Conservation (phyloP, 768 basidiomycete genomes). For the Xerocomellus amylosporus region DNA sequence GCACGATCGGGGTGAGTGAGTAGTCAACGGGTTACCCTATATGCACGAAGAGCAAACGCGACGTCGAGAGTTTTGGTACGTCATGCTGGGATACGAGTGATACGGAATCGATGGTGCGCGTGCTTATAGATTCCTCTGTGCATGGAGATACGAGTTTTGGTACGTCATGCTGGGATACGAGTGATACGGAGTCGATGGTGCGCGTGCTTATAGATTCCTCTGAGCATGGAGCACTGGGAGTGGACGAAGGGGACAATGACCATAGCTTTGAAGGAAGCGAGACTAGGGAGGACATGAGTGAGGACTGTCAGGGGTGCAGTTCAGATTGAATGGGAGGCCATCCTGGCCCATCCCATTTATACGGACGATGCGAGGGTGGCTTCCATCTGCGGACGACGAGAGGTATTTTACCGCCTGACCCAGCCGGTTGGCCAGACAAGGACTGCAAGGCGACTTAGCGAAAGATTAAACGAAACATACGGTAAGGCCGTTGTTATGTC, state of each 20-base stretch:
- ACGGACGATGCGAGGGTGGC: slow-evolving; percentile 17
- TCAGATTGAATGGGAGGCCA: slow-evolving; percentile 2
- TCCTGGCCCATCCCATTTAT: slow-evolving; percentile 27
- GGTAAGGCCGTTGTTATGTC: slow-evolving; percentile 27
- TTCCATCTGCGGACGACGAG: slow-evolving; percentile 23
- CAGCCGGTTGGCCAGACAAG: slow-evolving; percentile 13
- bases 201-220: slow-evolving; percentile 21
- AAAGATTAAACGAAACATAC: slow-evolving; percentile 25
- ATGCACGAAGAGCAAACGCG: slow-evolving; percentile 60
- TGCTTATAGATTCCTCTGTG: slow-evolving; percentile 21
- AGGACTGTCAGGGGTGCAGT: slow-evolving; percentile 2
- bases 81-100: slow-evolving; percentile 22
- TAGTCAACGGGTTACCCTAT: slow-evolving; percentile 51
- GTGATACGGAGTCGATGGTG: slow-evolving; percentile 23
- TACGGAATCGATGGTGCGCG: slow-evolving; percentile 21
- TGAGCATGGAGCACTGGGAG: slow-evolving; percentile 10
- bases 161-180: slow-evolving; percentile 20
- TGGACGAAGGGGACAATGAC: slow-evolving; percentile 1
- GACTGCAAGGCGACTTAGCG: slow-evolving; percentile 25
- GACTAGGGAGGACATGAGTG: slow-evolving; percentile 18
- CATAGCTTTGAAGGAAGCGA: slow-evolving; percentile 8
- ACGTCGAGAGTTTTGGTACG: slow-evolving; percentile 43
- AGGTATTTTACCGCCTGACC: slow-evolving; percentile 19
- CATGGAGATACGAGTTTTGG: too few relatives aligned
- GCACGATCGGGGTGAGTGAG: slow-evolving; percentile 5